A percentile compares a stretch with the other conserved stretches of the same genome.
Conservation (phyloP, 768 basidiomycete species). For the Tulasnella calospora region DNA sequence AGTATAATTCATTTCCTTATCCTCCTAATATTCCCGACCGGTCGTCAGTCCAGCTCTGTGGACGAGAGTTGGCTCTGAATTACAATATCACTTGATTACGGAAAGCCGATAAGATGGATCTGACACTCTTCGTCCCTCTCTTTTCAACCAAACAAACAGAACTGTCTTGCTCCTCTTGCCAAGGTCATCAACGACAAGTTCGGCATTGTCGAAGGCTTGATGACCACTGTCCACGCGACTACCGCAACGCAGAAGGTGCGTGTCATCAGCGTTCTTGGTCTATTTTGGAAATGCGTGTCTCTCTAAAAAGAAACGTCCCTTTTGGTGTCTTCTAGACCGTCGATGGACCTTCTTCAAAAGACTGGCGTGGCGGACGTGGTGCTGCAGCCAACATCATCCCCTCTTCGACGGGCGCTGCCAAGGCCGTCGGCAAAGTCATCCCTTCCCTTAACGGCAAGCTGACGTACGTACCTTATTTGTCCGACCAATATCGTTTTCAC, state of each 20-base stretch:
- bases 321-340: constrained; percentile 50
- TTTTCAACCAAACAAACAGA: constrained; percentile 35
- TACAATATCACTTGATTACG: neutral
- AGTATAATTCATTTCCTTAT: neutral
- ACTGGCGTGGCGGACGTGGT: constrained; percentile 95
- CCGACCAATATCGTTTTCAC: too few relatives aligned
- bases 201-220: constrained; percentile 92
- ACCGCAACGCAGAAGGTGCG: constrained; percentile 78
- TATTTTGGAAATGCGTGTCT: constrained; percentile 13
- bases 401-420: constrained; percentile 97
- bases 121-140: neutral
- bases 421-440: constrained; percentile 98
- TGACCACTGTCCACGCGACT: constrained; percentile 97
- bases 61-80: neutral
- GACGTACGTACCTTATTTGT: constrained; percentile 53
- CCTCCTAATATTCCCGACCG: too few relatives aligned
- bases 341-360: constrained; percentile 90
- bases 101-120: too few relatives aligned
- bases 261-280: neutral
- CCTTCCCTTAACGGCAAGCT: constrained; percentile 95
- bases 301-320: constrained; percentile 10
- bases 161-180: constrained; percentile 98
- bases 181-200: constrained; percentile 98
- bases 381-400: constrained; percentile 99
- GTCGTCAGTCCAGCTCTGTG: neutral